phyloP scores from a whole-genome alignment of 352 stramenopile species.

The Sclerospora graminicola region DNA sequence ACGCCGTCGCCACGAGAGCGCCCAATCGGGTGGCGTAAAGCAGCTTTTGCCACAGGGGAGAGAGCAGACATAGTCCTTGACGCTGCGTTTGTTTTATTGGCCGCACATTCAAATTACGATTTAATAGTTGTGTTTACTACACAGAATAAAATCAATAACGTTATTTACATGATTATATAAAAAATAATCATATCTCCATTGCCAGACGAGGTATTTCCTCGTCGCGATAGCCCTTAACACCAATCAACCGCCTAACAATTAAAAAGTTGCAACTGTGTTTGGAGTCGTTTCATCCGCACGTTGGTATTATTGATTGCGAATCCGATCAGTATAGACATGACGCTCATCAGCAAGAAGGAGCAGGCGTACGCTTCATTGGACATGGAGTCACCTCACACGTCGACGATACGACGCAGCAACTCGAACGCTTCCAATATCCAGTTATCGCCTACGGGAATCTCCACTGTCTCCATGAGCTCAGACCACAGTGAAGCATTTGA shows the following conservation, averaged over 20 bases:
- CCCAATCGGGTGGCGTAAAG: constrained; percentile 67
- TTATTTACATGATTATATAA: no score
- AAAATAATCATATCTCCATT: no score
- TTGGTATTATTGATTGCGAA: constrained; percentile 1
- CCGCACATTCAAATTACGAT: neutral
- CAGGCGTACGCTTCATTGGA: constrained; percentile 69
- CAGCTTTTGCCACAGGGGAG: constrained; percentile 62
- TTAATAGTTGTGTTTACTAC: no score
- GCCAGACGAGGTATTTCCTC: no score
- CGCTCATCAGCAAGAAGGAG: constrained; percentile 62
- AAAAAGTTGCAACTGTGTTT: no score
- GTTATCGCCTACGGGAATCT: constrained; percentile 32
- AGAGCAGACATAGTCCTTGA: constrained; percentile 57
- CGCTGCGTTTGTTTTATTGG: neutral
- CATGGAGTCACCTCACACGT: constrained; percentile 41
- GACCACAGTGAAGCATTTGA: constrained; percentile 18
- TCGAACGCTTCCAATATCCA: constrained; percentile 29
- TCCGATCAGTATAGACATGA: constrained; percentile 24
- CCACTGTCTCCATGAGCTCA: constrained; percentile 22
- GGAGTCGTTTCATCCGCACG: neutral
- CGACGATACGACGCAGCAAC: constrained; percentile 22
- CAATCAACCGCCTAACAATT: no score
- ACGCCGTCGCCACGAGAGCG: constrained; percentile 70
- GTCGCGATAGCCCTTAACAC: no score
- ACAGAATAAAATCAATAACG: no score